Base-by-base conservation (phyloP, 768 basidiomycete genomes). In the Boletus bicolor region DNA sequence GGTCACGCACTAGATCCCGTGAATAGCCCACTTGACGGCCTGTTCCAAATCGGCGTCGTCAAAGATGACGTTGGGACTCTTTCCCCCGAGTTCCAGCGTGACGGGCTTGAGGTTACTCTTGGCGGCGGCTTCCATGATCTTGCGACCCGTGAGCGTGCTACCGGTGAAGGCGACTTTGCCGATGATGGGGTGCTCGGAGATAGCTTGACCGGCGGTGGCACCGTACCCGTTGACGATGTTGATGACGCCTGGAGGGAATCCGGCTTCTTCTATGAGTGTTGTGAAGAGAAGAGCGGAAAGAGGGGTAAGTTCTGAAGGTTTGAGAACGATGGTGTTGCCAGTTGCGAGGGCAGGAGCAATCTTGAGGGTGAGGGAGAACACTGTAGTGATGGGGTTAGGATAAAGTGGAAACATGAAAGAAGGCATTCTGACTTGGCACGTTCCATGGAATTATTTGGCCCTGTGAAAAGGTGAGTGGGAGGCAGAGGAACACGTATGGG, bases 361-460 rank as follows among this genome's bases (percentile, higher is more conserved):
- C 34, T 57, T 57, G 32, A 49, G 48, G 28, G 32, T 36, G n/a
- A 57, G 47, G 26, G 47, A 57, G 26, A 57, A 49, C 56, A 57
- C 56, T 57, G 17, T 38, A 17, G 4, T 7, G 5, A 21, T 3
- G 19, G 3, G 3, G 35, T 53, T 8, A 51, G 26, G n/a, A 39
- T 21, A 10, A 7, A 3, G 5, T 17, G 5, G 2, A 12, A 7
- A 15, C 7, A 5, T 28, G 4, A 42, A 4, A 17, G n/a, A 30
- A 36, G 4, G 7, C 10, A 15, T 39, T 35, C 48, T 36, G 3
- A 58, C 56, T 50, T 10, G 57, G 57, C 28, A 49, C 47, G 30
- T 57, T 58, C 56, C 56, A 58, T 15, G 57, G 57, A 7, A 58
- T 58, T 17, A 58, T 58, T 51, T 58, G 57, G 8, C 57, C 57